Evolutionary conservation across 306 rosid genomes (phyloP), one percentile per base, ranked within the genome.

Genomic region (Trifolium pratense): DNA sequence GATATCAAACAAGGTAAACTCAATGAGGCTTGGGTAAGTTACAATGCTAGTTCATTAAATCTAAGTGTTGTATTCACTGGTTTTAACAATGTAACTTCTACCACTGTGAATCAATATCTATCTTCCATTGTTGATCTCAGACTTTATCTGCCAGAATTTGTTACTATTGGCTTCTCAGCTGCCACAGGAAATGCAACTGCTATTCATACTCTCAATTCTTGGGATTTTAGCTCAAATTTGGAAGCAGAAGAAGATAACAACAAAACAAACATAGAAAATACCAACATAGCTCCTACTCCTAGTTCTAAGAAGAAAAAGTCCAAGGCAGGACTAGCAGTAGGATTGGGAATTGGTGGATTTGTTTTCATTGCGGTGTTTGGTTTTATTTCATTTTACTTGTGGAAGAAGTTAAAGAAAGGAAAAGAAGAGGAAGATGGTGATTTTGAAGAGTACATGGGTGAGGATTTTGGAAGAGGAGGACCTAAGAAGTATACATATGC

Each of bases 101-200:
- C 6, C 6, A 26, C 18, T 4, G 56, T n/a, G 75, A 17, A 0
- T 3, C 53, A 80, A 45, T 23, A 61, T 68, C 56, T 80, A 68
- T 40, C 64, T 61, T 1, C 6, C n/a, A 68, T 16, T 15, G 77
- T 85, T 46, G 80, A 87, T 71, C 46, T 87, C 4, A 83, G 80
- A 40, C 1, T 5, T 42, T 16, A 66, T 56, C n/a, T 87, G 1
- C 78, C 84, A 3, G 86, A 78, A 56, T 6, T 36, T 18, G 89
- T 87, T 40, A 79, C 76, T 45, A 1, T 81, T 70, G 85, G 85
- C 7, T 81, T 84, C 81, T 78, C 85, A 58, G 79, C 75, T 58
- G 75, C 81, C 17, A 81, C 79, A 3, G 81, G 81, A 81, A 6
- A 0, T 10, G 0, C 0, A 17, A 14, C 4, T 40, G 75, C 71